Conservation (phyloP, 2,329 filamentous ascomycete genomes). For the Cytospora chrysosperma region DNA sequence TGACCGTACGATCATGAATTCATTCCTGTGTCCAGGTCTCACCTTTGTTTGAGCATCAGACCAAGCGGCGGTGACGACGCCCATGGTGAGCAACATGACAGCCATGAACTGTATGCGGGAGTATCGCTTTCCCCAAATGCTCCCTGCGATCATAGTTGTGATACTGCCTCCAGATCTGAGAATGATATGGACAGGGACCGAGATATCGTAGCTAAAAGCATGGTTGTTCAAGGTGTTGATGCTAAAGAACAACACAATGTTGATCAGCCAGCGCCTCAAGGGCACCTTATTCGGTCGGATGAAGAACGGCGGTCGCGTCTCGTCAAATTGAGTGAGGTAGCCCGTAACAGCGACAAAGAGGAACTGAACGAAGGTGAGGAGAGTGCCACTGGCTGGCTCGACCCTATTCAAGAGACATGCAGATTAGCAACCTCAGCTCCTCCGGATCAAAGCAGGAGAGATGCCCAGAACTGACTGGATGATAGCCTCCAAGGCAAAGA, state of each 20-base stretch:
- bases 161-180: constrained; percentile 92
- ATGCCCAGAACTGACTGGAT: constrained; percentile 67
- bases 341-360: constrained; percentile 77
- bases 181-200: constrained; percentile 95
- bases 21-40: constrained; percentile 22
- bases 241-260: constrained; percentile 85
- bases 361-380: constrained; percentile 88
- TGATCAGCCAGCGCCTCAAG: constrained; percentile 79
- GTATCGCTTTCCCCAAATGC: constrained; percentile 81
- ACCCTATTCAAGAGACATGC: constrained; percentile 51
- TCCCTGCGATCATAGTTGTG: constrained; percentile 90
- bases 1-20: neutral
- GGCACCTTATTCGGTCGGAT: constrained; percentile 78
- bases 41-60: constrained; percentile 86
- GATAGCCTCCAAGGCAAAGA: constrained; percentile 94
- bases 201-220: constrained; percentile 95
- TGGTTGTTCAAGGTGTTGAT: constrained; percentile 98
- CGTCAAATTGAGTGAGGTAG: constrained; percentile 72
- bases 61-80: constrained; percentile 85
- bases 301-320: constrained; percentile 66
- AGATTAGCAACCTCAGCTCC: constrained; percentile 26
- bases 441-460: neutral
- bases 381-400: constrained; percentile 79
- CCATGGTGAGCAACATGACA: constrained; percentile 78
- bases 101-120: constrained; percentile 76